Evolutionary conservation across 2,329 filamentous ascomycete species (phyloP).

Genomic region (Fusarium sulawesiense): DNA sequence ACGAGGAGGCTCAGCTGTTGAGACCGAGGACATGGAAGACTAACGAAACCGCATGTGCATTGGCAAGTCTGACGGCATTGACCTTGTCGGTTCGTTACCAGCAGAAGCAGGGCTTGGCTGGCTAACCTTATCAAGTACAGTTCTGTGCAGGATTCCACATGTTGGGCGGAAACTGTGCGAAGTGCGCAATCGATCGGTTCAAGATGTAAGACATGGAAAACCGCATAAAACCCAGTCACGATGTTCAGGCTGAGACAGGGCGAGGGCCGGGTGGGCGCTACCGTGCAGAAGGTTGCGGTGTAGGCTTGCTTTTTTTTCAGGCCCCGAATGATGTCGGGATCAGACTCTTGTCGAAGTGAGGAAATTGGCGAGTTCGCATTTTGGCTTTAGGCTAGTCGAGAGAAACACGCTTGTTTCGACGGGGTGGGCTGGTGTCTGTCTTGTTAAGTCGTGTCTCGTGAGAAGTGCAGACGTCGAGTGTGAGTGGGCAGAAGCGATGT

Average conservation of each 20-base stretch:
- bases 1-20: conserved; percentile 38
- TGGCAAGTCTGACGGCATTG: conserved; percentile 26
- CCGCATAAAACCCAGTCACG: conserved; percentile 42
- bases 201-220: conserved; percentile 42
- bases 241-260: conserved; percentile 34
- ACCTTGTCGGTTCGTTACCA: conserved; percentile 13
- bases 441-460: conserved; percentile 34
- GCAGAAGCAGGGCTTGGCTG: background rate
- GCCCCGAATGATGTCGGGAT: conserved; percentile 39
- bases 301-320: conserved; percentile 38
- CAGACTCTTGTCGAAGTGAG: conserved; percentile 15
- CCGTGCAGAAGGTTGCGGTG: conserved; percentile 35
- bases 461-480: conserved; percentile 28
- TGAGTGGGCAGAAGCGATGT: conserved; percentile 26
- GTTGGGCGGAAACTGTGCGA: conserved; percentile 30
- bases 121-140: conserved; percentile 23
- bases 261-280: conserved; percentile 15
- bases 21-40: conserved; percentile 26
- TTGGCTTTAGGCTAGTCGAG: conserved; percentile 38
- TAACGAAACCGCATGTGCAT: conserved; percentile 22
- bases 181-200: conserved; percentile 45
- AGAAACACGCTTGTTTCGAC: conserved; percentile 36
- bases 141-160: conserved; percentile 27
- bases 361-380: conserved; percentile 31
- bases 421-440: conserved; percentile 38